These are phyloP conservation scores for Amanita pseudoporphyria DNA, from an alignment of 768 basidiomycete genomes.

Conservation along the genomic window DNA sequence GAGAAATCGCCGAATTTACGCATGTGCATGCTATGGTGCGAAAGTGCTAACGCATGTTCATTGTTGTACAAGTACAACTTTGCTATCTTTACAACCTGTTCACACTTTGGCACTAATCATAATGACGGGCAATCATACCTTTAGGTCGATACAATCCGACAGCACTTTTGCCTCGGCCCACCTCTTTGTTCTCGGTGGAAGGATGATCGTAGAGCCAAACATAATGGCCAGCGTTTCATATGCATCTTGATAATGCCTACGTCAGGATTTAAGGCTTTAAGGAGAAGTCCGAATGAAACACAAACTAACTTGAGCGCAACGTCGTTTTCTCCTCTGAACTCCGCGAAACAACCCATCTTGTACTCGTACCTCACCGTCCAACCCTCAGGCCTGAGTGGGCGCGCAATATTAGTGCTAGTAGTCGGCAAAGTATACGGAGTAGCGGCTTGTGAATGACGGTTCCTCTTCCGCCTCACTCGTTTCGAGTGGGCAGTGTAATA, in stretches of 20 bases:
- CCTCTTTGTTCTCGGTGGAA: conserved; percentile 89
- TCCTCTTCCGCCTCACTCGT: conserved; percentile 83
- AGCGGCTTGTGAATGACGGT: conserved; percentile 57
- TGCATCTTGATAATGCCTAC: conserved; percentile 90
- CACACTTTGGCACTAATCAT: neutral
- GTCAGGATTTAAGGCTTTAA: conserved; percentile 7
- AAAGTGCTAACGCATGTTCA: conserved; percentile 71
- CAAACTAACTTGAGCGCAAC: conserved; percentile 76
- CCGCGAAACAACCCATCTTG: conserved; percentile 95
- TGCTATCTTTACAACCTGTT: conserved; percentile 45
- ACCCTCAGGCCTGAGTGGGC: conserved; percentile 71
- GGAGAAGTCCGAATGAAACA: conserved; percentile 7
- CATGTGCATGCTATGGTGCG: conserved; percentile 79
- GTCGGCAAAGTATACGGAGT: conserved; percentile 42
- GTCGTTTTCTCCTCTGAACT: conserved; percentile 88
- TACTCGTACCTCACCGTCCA: conserved; percentile 98
- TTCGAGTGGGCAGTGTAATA: conserved; percentile 93
- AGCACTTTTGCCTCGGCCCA: conserved; percentile 99
- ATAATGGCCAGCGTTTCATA: conserved; percentile 77
- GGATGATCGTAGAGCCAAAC: conserved; percentile 79
- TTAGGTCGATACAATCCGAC: conserved; percentile 87
- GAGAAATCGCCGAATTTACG: conserved; percentile 81
- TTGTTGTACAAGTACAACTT: conserved; percentile 90
- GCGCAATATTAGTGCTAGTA: conserved; percentile 31
- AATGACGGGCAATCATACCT: conserved; percentile 35